Percentiles rank a stretch among this genome's conserved stretches.
Conservation (phyloP, 108 stramenopile species). For the Asterionellopsis glacialis region DNA sequence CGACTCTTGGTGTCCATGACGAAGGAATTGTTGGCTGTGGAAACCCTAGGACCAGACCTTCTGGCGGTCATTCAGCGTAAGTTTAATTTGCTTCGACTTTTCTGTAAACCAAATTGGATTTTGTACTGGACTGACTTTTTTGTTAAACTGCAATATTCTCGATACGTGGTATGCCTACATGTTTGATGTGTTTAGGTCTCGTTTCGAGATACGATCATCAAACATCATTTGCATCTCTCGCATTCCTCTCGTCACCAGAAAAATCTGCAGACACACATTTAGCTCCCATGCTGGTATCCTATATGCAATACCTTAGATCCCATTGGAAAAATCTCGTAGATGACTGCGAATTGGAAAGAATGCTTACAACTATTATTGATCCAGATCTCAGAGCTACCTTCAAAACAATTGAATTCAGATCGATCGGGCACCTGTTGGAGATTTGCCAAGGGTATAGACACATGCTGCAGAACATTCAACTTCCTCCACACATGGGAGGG, state of each 20-base stretch:
- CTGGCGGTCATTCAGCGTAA: constrained; percentile 45
- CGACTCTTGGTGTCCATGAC: constrained; percentile 55
- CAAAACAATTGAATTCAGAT: constrained; percentile 71
- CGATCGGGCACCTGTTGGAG: constrained; percentile 80
- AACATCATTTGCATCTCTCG: constrained; percentile 80
- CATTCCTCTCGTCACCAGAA: constrained; percentile 80
- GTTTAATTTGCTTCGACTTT: background rate
- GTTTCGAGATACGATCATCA: constrained; percentile 75
- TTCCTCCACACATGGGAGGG: constrained; percentile 44
- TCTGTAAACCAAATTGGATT: background rate
- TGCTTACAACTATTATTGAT: constrained; percentile 51
- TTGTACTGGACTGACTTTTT: no score
- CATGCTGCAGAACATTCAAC: constrained; percentile 61
- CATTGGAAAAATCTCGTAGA: constrained; percentile 46
- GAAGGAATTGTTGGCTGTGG: constrained; percentile 74
- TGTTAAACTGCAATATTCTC: no score
- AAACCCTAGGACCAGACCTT: constrained; percentile 56
- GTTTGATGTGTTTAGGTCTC: no score
- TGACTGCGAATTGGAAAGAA: constrained; percentile 71
- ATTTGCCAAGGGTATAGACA: constrained; percentile 61
- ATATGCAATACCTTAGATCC: constrained; percentile 59
- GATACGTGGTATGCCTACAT: no score
- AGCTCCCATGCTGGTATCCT: constrained; percentile 57
- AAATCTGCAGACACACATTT: constrained; percentile 62
- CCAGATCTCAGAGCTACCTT: constrained; percentile 55